Percentiles rank a stretch among this genome's conserved stretches.
phyloP scores from a whole-genome alignment of 768 basidiomycete genomes.

The Naganishia randhawae region DNA sequence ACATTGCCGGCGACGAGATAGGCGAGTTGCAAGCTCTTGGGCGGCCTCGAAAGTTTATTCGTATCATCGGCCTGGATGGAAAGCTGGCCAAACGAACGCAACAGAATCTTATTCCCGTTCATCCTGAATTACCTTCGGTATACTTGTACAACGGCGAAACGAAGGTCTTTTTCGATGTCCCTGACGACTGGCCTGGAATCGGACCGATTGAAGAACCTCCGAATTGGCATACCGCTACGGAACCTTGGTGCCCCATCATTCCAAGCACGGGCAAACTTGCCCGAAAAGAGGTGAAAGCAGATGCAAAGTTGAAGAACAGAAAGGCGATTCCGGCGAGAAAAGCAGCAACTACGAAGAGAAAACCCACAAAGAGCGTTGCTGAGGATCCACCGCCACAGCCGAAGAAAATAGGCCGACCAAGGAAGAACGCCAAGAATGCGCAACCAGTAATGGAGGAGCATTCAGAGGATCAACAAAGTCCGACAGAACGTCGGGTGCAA shows the following conservation, averaged over 20 bases:
- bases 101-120: slow-evolving; percentile 33
- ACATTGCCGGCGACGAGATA: neutral
- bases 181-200: slow-evolving; percentile 35
- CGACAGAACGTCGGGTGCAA: slow-evolving; percentile 29
- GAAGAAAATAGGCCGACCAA: neutral
- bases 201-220: slow-evolving; percentile 34
- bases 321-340: neutral
- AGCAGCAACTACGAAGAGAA: slow-evolving; percentile 19
- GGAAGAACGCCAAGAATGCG: slow-evolving; percentile 54
- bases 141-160: slow-evolving; percentile 35
- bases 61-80: slow-evolving; percentile 47
- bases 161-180: slow-evolving; percentile 37
- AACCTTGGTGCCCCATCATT: slow-evolving; percentile 3
- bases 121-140: slow-evolving; percentile 33
- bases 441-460: slow-evolving; percentile 53
- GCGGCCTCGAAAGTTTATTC: slow-evolving; percentile 46
- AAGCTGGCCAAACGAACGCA: slow-evolving; percentile 40
- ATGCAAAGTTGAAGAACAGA: slow-evolving; percentile 2
- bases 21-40: slow-evolving; percentile 26
- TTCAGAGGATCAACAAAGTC: slow-evolving; percentile 12
- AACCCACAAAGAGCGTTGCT: slow-evolving; percentile 17
- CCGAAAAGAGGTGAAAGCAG: slow-evolving; percentile 1
- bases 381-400: slow-evolving; percentile 6
- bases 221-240: slow-evolving; percentile 33
- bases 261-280: slow-evolving; percentile 6